Evolutionary conservation across 345 rosid species (phyloP), one percentile per base, ranked within the genome.

Genomic region (Citrus australasica): DNA sequence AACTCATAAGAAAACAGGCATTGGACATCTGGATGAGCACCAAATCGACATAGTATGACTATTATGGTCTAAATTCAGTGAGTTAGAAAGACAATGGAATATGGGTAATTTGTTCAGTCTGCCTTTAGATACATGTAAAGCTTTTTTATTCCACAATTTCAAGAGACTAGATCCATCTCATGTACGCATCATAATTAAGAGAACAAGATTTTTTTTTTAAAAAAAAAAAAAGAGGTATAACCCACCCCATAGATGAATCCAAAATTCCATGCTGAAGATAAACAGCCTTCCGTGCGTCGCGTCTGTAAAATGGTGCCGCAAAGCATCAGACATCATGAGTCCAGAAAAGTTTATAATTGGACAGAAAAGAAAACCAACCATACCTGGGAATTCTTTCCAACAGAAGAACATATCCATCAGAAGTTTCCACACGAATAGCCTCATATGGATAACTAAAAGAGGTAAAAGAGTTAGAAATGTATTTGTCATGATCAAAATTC

Each of bases 221-320:
- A 59, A 42, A 75, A 59, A 14, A 32, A 17, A 6, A 38, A 8
- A 38, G 42, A 2, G 42, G 35, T 42, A 79, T 19, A 79, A 82
- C 93, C 86, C 64, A 96, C 99, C 99, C 98, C 98, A 96, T 89
- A 37, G 99, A 94, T 65, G 99, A 88, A 90, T 96, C 98, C 83
- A 94, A 82, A 73, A 96, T 69, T 35, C 99, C 99, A 83, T 96
- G 99, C 84, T 94, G 99, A 71, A 94, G 85, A 81, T 85, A 96
- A 74, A 96, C 95, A 80, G 91, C 97, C 82, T 92, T 96, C 80
- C 89, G 86, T 14, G 99, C 93, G 83, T 94, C 97, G 42, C 95
- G 97, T 80, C 98, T 96, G 89, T 79, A 84, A 69, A 21, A 76
- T 46, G n/a, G 75, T 71, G 76, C 73, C 13, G 59, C 17, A 74